Evolutionary conservation across 495 filamentous ascomycete species (phyloP), one percentile per base, ranked within the genome.

Genomic region (Penicillium simplicissimum): DNA sequence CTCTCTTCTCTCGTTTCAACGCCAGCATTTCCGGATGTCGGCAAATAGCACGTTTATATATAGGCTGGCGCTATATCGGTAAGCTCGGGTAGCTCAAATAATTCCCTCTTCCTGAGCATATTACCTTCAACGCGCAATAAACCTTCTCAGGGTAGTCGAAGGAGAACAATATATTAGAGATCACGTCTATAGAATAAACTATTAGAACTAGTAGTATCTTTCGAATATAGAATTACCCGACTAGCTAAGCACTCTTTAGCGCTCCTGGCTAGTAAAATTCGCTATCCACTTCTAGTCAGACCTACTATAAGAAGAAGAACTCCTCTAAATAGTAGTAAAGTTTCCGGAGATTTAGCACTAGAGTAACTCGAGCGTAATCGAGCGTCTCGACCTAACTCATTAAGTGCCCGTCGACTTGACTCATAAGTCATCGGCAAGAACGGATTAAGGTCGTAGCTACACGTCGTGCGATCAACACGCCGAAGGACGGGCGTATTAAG

Each of bases 321-420:
- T n/a, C n/a, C n/a, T n/a, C n/a, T n/a, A n/a, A n/a, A n/a, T n/a
- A n/a, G n/a, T n/a, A n/a, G n/a, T n/a, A n/a, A n/a, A n/a, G n/a
- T n/a, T n/a, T n/a, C n/a, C n/a, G n/a, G n/a, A n/a, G n/a, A n/a
- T n/a, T n/a, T n/a, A n/a, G n/a, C 65, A 43, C 62, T 72, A 61
- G 52, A 60, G 73, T 73, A 15, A 69, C 69, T 73, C 57, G 52
- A n/a, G n/a, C n/a, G n/a, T n/a, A 75, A 75, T 70, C 52, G 34
- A 62, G 67, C 31, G 56, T 66, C 67, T 55, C 56, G 47, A 35
- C 67, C 63, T 37, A 66, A 57, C 53, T 66, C 63, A 59, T 70
- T n/a, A n/a, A n/a, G n/a, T n/a, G n/a, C n/a, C n/a, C n/a, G n/a
- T 55, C 56, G 47, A 35, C 67, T 61, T 37, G 64, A 57, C 53